Percentiles rank a stretch among this genome's conserved stretches.
These are phyloP conservation scores for Penicillium sp. DNA, from an alignment of 2,329 filamentous ascomycete species.

Conservation along the genomic window DNA sequence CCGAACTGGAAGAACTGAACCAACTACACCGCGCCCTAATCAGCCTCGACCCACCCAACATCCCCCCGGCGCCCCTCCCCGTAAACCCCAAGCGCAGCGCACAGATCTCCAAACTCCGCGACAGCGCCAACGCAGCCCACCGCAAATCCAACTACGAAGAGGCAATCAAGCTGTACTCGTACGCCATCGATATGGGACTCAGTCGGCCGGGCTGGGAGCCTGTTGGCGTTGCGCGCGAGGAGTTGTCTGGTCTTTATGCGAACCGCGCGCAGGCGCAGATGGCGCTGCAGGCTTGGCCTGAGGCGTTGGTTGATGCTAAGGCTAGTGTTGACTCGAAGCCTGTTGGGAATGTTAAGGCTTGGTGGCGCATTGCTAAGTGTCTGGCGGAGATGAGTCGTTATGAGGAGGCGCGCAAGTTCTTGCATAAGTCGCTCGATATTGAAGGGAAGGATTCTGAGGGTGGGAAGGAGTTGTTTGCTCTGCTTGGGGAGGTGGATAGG, in stretches of 20 bases:
- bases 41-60: conserved; percentile 59
- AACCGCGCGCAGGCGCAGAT: conserved; percentile 92
- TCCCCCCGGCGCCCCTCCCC: conserved; percentile 82
- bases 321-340: conserved; percentile 83
- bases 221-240: conserved; percentile 75
- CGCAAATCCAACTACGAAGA: conserved; percentile 73
- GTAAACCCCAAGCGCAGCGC: conserved; percentile 90
- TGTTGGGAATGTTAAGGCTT: conserved; percentile 86
- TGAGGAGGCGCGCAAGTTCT: conserved; percentile 78
- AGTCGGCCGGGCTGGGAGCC: conserved; percentile 85
- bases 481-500: conserved; percentile 61
- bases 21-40: conserved; percentile 70
- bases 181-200: conserved; percentile 88
- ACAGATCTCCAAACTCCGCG: conserved; percentile 85
- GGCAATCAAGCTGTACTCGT: conserved; percentile 75
- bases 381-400: conserved; percentile 85
- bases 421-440: conserved; percentile 74
- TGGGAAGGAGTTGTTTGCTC: conserved; percentile 55
- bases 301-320: conserved; percentile 84
- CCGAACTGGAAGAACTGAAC: conserved; percentile 74
- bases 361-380: conserved; percentile 85
- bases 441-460: conserved; percentile 61
- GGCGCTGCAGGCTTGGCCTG: conserved; percentile 73
- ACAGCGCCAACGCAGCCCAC: conserved; percentile 78
- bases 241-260: conserved; percentile 73